Evolutionary conservation across 2,329 filamentous ascomycete genomes (phyloP), one percentile per base, ranked within the genome.

Genomic region (Lanzia echinophila): DNA sequence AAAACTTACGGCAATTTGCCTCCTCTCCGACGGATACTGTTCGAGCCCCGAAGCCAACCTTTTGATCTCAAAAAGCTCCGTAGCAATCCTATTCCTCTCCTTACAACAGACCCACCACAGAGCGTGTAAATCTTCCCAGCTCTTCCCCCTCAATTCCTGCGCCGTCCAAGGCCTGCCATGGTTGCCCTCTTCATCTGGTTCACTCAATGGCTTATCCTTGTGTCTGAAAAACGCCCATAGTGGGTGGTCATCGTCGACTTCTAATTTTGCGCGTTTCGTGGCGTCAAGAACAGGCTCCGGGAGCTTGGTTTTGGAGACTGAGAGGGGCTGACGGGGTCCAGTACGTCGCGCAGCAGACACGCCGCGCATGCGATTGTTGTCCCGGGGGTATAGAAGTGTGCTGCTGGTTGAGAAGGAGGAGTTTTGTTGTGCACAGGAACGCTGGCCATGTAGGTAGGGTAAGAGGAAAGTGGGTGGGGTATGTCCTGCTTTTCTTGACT

Each of bases 41-140:
- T 92, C 92, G 65, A 87, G 94, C 28, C 86, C 83, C 47, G 88
- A 77, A 60, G 85, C 76, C 53, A 87, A 67, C 62, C 86, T 79
- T 31, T 74, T 67, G 63, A 88, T 79, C 74, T 95, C 90, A 54
- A 77, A 71, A 50, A 77, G 77, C 62, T 86, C 84, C 31, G 95
- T 97, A n/a, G 83, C 78, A 63, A 97, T 82, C 62, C 88, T 82
- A 72, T 99, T 99, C 65, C 88, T 79, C 74, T 99, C 94, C 73
- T 88, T 90, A 56, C 87, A 80, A 69, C 94, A 97, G 53, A 90
- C 81, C 90, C 91, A 99, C 90, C 92, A 99, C 66, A 99, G 77
- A 58, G 78, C 76, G 71, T 97, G 91, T 64, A 99, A 73, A 70
- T 97, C 91, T 58, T 96, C 89, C 88, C 90, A 99, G 59, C 86